Percentiles rank a stretch among this genome's conserved stretches.
Conservation (phyloP, 129 eudicot genomes). For the carrot (Daucus carota) region DH1_v3.0 NC_030388.2:27897501-27898000, state of each 20-base stretch:
- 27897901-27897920: conserved; percentile 99
- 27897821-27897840: conserved; percentile 90
- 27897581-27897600: conserved; percentile 69
- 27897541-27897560: conserved; percentile 97
- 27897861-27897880: conserved; percentile 97
- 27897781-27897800: conserved; percentile 3
- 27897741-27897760: neutral
- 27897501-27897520: conserved; percentile 92
- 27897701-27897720: neutral
- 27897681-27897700: neutral
- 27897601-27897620: neutral
- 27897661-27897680: neutral
- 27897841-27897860: conserved; percentile 77
- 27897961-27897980: neutral
- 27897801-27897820: conserved; percentile 45
- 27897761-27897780: neutral
- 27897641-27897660: neutral
- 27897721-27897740: conserved; percentile 1
- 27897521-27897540: conserved; percentile 93
- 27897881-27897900: conserved; percentile 97
- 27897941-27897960: conserved; percentile 4
- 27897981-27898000: neutral
- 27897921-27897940: conserved; percentile 18
- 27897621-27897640: neutral
- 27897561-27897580: conserved; percentile 92